A percentile compares a stretch with the other conserved stretches of the same genome.
phyloP scores from a whole-genome alignment of 345 rosid genomes.

The Camelina neglecta region DNA sequence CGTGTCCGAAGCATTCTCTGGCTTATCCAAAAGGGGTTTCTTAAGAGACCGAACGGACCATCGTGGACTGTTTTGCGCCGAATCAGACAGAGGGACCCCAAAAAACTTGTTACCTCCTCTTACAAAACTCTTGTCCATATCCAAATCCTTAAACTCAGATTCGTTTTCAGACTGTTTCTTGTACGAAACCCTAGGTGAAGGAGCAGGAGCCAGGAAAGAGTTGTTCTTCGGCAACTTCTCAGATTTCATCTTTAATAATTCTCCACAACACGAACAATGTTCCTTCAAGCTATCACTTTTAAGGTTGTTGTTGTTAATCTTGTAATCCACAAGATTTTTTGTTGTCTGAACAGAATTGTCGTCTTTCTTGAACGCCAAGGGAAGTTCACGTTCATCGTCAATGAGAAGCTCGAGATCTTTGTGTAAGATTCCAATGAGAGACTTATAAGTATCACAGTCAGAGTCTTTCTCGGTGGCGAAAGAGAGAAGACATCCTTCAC shows the following conservation, averaged over 20 bases:
- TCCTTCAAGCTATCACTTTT: constrained; percentile 27
- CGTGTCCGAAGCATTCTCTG: constrained; percentile 52
- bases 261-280: constrained; percentile 75
- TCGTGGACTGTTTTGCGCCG: constrained; percentile 64
- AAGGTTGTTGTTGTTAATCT: constrained; percentile 16
- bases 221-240: constrained; percentile 37
- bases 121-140: constrained; percentile 48
- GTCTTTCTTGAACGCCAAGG: constrained; percentile 51
- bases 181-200: constrained; percentile 71
- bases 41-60: constrained; percentile 48
- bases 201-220: constrained; percentile 63
- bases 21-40: constrained; percentile 62
- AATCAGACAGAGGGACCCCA: constrained; percentile 73
- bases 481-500: constrained; percentile 92
- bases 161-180: constrained; percentile 50
- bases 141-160: constrained; percentile 39
- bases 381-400: constrained; percentile 63
- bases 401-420: constrained; percentile 76
- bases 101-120: constrained; percentile 71
- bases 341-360: constrained; percentile 29
- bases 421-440: constrained; percentile 75
- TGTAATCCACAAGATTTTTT: constrained; percentile 33
- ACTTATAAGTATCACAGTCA: constrained; percentile 73
- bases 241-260: constrained; percentile 57
- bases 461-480: constrained; percentile 85